These are phyloP conservation scores for Protea cynaroides DNA, from an alignment of 164 flowering plant genomes.

Conservation along the genomic window DNA sequence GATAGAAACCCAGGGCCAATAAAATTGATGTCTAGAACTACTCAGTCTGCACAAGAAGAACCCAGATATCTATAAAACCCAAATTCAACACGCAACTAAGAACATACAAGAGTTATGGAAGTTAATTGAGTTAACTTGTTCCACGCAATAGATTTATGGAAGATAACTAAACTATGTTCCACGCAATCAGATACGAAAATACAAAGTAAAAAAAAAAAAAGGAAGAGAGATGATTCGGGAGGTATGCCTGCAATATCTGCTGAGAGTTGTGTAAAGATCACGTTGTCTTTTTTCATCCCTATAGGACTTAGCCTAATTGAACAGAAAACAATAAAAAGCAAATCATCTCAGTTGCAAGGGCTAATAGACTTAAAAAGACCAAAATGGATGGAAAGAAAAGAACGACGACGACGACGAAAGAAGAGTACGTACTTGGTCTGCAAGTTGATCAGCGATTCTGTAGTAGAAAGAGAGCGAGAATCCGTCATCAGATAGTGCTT, in stretches of 20 bases:
- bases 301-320: conserved; percentile 20
- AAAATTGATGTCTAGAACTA: too few relatives aligned
- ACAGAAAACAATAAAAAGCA: neutral
- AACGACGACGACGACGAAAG: neutral
- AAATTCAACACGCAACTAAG: too few relatives aligned
- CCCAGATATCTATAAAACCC: too few relatives aligned
- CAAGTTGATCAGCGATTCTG: conserved; percentile 24
- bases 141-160: too few relatives aligned
- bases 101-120: too few relatives aligned
- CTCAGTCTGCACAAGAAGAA: too few relatives aligned
- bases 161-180: too few relatives aligned
- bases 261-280: conserved; percentile 22
- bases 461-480: conserved; percentile 24
- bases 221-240: neutral
- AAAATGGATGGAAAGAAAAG: neutral
- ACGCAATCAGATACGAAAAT: too few relatives aligned
- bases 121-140: too few relatives aligned
- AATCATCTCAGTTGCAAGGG: neutral
- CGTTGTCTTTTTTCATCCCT: conserved; percentile 20
- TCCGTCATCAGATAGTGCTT: neutral
- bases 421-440: conserved; percentile 17
- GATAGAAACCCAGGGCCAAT: too few relatives aligned
- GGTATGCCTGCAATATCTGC: conserved; percentile 19
- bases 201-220: neutral
- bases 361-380: neutral